Evolutionary conservation across 495 filamentous ascomycete species (phyloP), one percentile per base, ranked within the genome.

Genomic region (Schizothecium vesticola): DNA sequence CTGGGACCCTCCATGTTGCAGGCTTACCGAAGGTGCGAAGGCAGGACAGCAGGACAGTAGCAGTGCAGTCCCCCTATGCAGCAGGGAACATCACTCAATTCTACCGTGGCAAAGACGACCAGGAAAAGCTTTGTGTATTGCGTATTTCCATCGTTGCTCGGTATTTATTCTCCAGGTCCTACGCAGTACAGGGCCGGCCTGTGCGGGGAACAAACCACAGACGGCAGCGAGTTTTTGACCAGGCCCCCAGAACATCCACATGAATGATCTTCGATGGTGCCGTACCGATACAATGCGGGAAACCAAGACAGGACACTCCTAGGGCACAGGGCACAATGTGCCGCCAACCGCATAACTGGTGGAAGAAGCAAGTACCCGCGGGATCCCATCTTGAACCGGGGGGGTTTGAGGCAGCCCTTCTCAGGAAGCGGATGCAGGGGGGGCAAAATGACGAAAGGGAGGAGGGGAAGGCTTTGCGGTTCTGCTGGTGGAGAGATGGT

Each of bases 11-110:
- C 33, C 33, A 16, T 43, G 36, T 70, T 16, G 51, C 33, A 72
- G 67, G 66, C 73, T 69, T 68, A 62, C 73, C 74, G 65, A 71
- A 71, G 67, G 31, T 59, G 43, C 43, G n/a, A 8, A 59, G 63
- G 23, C 28, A 43, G 24, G 51, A 23, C 59, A 68, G 57, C 65
- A 60, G 64, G 36, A 26, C 24, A 26, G 23, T 66, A 26, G 64
- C 59, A 51, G 26, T 22, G 24, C 26, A 7, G 23, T 8, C 58
- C 43, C 33, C 33, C 33, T 13, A 51, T 51, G 43, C 43, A n/a
- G 43, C 43, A 36, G 11, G n/a, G 43, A 19, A 51, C 16, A 51
- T 19, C 4, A 28, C 26, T 28, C 26, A 1, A 7, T 51, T 51
- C 43, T 36, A 7, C 24, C 13, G 58, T 59, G 23, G 58, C 58